A percentile compares a stretch with the other conserved stretches of the same genome.
Evolutionary conservation across 495 filamentous ascomycete species (phyloP).

Genomic region (Parathielavia appendiculata): DNA sequence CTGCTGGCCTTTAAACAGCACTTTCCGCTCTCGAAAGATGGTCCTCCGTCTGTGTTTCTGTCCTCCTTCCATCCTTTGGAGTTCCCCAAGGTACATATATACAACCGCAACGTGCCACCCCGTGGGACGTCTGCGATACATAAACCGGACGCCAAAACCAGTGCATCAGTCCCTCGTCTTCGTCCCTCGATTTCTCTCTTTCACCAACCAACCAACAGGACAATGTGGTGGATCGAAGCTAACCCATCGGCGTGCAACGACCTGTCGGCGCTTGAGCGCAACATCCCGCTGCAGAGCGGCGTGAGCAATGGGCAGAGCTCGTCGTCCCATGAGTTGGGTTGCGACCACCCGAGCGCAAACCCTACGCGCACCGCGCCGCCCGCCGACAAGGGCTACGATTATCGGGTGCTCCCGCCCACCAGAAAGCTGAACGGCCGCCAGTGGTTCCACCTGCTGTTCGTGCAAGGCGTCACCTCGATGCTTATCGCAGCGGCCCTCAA

Average conservation of each 20-base stretch:
- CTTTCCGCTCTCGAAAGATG: background rate
- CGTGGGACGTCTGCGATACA: background rate
- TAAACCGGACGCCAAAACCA: background rate
- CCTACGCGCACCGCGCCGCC: too few species aligned
- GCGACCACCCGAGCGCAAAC: background rate
- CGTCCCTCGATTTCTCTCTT: too few species aligned
- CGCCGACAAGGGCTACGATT: conserved; percentile 4
- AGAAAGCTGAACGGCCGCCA: conserved; percentile 34
- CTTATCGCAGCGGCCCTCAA: conserved; percentile 40
- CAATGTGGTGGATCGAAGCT: conserved; percentile 5
- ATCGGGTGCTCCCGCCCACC: conserved; percentile 26
- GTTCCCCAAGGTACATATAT: background rate
- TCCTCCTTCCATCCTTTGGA: background rate
- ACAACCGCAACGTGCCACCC: background rate
- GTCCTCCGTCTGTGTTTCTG: background rate
- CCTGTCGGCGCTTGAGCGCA: too few species aligned
- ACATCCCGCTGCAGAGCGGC: too few species aligned
- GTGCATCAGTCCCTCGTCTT: background rate
- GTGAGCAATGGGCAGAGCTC: too few species aligned
- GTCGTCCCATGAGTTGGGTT: too few species aligned
- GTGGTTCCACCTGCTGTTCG: conserved; percentile 37
- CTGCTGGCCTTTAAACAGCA: background rate
- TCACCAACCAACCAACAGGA: background rate
- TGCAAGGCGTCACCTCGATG: conserved; percentile 38
- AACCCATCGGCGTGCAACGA: too few species aligned